Evolutionary conservation across 2,329 filamentous ascomycete genomes (phyloP).

Genomic region (Penicillium sp.): DNA sequence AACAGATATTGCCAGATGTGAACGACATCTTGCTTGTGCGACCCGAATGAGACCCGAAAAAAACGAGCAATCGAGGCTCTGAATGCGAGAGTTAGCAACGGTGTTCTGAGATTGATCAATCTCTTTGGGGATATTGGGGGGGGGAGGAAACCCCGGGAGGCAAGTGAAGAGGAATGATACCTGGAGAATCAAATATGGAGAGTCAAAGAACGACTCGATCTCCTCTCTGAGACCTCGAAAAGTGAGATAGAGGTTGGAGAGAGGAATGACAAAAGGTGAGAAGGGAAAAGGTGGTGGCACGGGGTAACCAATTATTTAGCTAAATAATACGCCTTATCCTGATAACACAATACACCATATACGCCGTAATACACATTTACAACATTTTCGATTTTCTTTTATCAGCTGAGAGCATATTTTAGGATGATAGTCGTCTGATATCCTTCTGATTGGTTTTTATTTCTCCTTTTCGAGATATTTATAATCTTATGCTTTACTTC

Average conservation of each 20-base stretch:
- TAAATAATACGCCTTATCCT: constrained; percentile 14
- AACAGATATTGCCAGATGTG: constrained; percentile 29
- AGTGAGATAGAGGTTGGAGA: constrained; percentile 1
- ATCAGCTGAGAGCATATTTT: constrained; percentile 7
- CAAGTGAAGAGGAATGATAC: not conserved
- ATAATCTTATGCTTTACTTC: not conserved
- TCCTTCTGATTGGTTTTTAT: constrained; percentile 1
- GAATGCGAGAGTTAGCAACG: constrained; percentile 4
- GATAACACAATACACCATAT: constrained; percentile 9
- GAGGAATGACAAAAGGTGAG: constrained; percentile 8
- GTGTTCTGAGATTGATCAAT: not conserved
- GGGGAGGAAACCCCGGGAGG: not conserved
- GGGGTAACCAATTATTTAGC: constrained; percentile 27
- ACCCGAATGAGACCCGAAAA: constrained; percentile 11
- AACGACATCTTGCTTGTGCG: constrained; percentile 36
- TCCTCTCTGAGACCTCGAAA: not conserved
- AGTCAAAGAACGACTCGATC: not conserved
- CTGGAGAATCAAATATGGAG: not conserved
- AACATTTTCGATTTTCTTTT: not conserved
- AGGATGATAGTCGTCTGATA: constrained; percentile 8
- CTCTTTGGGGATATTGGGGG: not conserved
- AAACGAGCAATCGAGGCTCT: constrained; percentile 9
- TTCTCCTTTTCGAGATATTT: not conserved
- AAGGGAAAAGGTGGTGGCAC: constrained; percentile 16
- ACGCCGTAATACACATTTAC: constrained; percentile 4